phyloP scores from a whole-genome alignment of 108 stramenopile genomes.

The Fragilaria radians region DNA sequence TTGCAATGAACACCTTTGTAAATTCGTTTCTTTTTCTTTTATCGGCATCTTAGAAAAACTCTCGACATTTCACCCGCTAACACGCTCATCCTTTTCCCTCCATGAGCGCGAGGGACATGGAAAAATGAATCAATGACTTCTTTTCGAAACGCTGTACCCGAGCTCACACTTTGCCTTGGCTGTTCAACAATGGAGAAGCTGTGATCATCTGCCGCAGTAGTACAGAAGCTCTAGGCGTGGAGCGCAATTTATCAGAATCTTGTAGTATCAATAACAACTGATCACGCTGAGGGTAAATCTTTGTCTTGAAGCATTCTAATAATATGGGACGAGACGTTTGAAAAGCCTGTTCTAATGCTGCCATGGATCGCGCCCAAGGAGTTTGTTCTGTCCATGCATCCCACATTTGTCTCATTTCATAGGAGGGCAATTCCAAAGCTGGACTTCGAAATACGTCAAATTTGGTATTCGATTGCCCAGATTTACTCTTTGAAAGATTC shows the following conservation, averaged over 20 bases:
- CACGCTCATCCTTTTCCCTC: too few species aligned
- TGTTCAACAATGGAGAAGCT: conserved; percentile 24
- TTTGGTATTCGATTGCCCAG: conserved; percentile 2
- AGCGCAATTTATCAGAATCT: conserved; percentile 5
- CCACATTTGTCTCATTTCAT: conserved; percentile 44
- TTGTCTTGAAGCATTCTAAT: conserved; percentile 24
- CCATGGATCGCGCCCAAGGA: conserved; percentile 29
- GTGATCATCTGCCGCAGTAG: conserved; percentile 22
- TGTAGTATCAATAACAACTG: conserved; percentile 25
- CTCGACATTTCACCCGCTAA: too few species aligned
- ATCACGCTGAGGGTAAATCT: conserved; percentile 30
- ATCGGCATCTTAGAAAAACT: too few species aligned
- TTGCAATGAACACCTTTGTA: too few species aligned
- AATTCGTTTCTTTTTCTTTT: too few species aligned
- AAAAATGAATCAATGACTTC: too few species aligned
- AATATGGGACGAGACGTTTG: conserved; percentile 17
- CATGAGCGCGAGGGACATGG: too few species aligned
- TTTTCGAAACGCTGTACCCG: too few species aligned
- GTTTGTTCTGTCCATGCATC: conserved; percentile 54
- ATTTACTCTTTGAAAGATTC: background rate
- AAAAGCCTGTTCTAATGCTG: conserved; percentile 35
- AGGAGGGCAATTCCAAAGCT: conserved; percentile 17
- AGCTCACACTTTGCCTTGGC: background rate
- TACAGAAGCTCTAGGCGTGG: conserved; percentile 29
- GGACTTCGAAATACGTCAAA: conserved; percentile 38